A percentile compares a stretch with the other conserved stretches of the same genome.
Conservation (phyloP, 2,329 filamentous ascomycete genomes). For the Colletotrichum gloeosporioides region DNA sequence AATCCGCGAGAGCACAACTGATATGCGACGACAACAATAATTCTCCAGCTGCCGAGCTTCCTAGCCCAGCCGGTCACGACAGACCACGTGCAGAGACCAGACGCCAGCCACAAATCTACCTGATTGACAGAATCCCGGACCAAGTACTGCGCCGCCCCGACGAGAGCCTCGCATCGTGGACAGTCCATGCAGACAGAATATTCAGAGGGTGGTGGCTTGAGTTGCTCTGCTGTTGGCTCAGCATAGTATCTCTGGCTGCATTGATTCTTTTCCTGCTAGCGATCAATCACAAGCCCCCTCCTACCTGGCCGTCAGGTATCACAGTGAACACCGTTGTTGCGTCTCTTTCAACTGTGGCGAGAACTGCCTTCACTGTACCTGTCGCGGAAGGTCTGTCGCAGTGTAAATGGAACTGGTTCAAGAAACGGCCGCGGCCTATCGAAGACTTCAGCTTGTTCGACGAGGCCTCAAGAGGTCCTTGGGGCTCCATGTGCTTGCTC, state of each 20-base stretch:
- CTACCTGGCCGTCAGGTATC: constrained; percentile 25
- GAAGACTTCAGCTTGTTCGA: constrained; percentile 28
- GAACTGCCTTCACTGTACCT: constrained; percentile 26
- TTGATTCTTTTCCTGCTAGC: background rate
- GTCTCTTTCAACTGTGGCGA: constrained; percentile 27
- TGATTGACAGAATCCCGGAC: too few species aligned
- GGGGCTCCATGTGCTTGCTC: background rate
- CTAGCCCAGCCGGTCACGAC: too few species aligned
- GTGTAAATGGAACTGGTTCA: constrained; percentile 29
- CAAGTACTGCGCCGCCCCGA: too few species aligned
- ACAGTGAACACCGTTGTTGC: constrained; percentile 32
- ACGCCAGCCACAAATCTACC: too few species aligned
- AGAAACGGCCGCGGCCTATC: constrained; percentile 9
- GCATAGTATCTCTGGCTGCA: background rate
- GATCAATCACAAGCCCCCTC: constrained; percentile 22
- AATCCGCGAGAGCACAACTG: too few species aligned
- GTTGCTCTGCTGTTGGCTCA: background rate
- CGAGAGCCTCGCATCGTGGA: background rate
- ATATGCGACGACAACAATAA: too few species aligned
- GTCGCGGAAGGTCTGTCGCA: constrained; percentile 28
- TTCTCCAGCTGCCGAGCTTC: too few species aligned
- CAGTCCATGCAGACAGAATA: background rate
- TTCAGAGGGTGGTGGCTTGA: background rate
- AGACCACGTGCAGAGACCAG: too few species aligned
- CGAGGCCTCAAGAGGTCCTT: constrained; percentile 22